A percentile compares a stretch with the other conserved stretches of the same genome.
These are phyloP conservation scores for Pythium grandisporangium DNA, from an alignment of 352 stramenopile genomes.

Conservation along the genomic window DNA sequence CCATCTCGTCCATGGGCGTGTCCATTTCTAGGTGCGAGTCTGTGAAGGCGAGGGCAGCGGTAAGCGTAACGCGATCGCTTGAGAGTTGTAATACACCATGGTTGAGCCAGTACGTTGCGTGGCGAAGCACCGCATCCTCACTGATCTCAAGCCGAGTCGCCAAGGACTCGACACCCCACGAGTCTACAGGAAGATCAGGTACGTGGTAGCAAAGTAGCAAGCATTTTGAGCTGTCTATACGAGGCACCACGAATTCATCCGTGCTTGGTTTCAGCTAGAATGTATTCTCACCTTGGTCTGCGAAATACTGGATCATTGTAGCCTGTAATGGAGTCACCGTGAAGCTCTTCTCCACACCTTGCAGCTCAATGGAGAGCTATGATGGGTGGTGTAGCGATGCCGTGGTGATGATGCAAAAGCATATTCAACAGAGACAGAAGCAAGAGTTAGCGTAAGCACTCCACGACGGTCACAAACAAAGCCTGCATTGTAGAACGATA, in stretches of 20 bases:
- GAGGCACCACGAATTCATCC: no score
- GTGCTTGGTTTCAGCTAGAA: no score
- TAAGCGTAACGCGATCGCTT: conserved; percentile 27
- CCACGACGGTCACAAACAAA: no score
- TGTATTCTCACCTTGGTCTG: conserved; percentile 71
- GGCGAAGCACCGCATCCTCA: conserved; percentile 43
- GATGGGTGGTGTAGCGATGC: no score
- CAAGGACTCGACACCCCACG: conserved; percentile 53
- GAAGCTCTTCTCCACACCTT: conserved; percentile 74
- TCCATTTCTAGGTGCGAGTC: conserved; percentile 29
- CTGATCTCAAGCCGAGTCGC: conserved; percentile 49
- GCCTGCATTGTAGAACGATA: no score
- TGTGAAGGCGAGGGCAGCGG: conserved; percentile 30
- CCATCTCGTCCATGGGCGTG: conserved; percentile 37
- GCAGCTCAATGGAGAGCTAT: conserved; percentile 85
- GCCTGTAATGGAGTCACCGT: conserved; percentile 90
- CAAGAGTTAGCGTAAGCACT: no score
- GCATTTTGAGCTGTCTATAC: neutral
- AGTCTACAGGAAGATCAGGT: no score
- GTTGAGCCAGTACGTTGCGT: conserved; percentile 64
- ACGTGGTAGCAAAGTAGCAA: no score
- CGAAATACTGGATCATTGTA: conserved; percentile 93
- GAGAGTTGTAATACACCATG: conserved; percentile 49
- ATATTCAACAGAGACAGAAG: no score
- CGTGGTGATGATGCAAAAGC: no score